These are phyloP conservation scores for Berkeleyomyces basicola DNA, from an alignment of 2,329 filamentous ascomycete genomes.

Conservation along the genomic window DNA sequence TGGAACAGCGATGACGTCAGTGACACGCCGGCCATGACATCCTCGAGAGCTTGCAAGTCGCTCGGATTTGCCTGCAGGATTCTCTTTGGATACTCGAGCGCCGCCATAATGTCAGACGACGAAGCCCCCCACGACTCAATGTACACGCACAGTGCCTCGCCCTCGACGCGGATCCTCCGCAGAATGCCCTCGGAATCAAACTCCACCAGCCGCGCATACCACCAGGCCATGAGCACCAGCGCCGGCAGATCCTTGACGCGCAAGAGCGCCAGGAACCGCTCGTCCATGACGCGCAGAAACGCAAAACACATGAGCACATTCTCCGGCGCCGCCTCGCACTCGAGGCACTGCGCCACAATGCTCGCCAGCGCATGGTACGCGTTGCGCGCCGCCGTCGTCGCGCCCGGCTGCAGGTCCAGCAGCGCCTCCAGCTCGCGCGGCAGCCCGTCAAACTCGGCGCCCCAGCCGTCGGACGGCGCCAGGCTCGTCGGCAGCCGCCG, in stretches of 20 bases:
- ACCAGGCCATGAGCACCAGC: slow-evolving; percentile 38
- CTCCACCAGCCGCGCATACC: slow-evolving; percentile 33
- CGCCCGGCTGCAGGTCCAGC: slow-evolving; percentile 16
- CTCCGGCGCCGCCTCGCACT: slow-evolving; percentile 21
- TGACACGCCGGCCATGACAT: neutral
- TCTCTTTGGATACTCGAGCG: slow-evolving; percentile 10
- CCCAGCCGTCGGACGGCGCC: neutral
- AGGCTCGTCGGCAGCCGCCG: slow-evolving; percentile 14
- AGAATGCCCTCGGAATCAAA: slow-evolving; percentile 27
- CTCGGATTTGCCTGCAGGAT: neutral
- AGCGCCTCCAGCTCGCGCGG: slow-evolving; percentile 20
- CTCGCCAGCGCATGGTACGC: slow-evolving; percentile 22
- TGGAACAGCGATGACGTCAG: neutral
- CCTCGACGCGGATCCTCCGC: slow-evolving; percentile 29
- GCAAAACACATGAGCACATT: slow-evolving; percentile 29
- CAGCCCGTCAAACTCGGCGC: slow-evolving; percentile 16
- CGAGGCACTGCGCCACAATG: slow-evolving; percentile 24
- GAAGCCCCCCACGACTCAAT: slow-evolving; percentile 16
- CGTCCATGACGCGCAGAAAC: slow-evolving; percentile 30
- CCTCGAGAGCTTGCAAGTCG: neutral
- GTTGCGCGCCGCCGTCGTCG: slow-evolving; percentile 17
- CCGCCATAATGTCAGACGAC: slow-evolving; percentile 5
- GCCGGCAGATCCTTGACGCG: slow-evolving; percentile 34
- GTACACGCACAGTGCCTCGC: slow-evolving; percentile 31
- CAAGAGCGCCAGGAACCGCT: slow-evolving; percentile 29